These are phyloP conservation scores for Euphrasia arctica DNA, from an alignment of 305 asterid species.

Conservation along the genomic window DNA sequence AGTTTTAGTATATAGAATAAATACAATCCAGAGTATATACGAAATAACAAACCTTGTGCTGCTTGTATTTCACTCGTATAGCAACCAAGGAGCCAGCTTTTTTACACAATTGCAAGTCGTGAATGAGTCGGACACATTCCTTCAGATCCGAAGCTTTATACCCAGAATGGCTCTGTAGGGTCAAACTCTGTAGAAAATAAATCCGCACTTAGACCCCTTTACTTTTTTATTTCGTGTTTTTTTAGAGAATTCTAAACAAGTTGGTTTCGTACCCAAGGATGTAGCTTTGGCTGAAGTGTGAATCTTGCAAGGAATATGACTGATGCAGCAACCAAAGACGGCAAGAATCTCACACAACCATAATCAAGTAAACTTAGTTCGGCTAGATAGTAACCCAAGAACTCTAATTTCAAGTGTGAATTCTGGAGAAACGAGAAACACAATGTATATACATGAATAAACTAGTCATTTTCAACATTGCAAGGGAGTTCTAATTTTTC, in stretches of 20 bases:
- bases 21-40: not conserved
- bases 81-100: conserved; percentile 55
- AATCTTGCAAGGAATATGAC: conserved; percentile 73
- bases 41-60: conserved; percentile 56
- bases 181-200: conserved; percentile 37
- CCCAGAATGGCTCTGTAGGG: conserved; percentile 51
- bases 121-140: conserved; percentile 67
- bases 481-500: no score
- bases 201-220: not conserved
- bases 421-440: conserved; percentile 31
- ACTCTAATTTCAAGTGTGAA: conserved; percentile 58
- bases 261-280: conserved; percentile 68
- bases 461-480: not conserved
- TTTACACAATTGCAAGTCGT: conserved; percentile 62
- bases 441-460: not conserved
- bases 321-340: conserved; percentile 74
- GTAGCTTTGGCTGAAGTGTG: conserved; percentile 47
- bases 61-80: conserved; percentile 73
- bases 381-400: conserved; percentile 76
- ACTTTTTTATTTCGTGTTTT: not conserved
- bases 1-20: not conserved
- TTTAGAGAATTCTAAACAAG: not conserved
- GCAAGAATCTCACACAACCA: conserved; percentile 67
- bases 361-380: conserved; percentile 81
- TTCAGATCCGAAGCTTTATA: conserved; percentile 64